These are phyloP conservation scores for Aspergillus cristatus DNA, from an alignment of 495 filamentous ascomycete species.

Conservation along the genomic window DNA sequence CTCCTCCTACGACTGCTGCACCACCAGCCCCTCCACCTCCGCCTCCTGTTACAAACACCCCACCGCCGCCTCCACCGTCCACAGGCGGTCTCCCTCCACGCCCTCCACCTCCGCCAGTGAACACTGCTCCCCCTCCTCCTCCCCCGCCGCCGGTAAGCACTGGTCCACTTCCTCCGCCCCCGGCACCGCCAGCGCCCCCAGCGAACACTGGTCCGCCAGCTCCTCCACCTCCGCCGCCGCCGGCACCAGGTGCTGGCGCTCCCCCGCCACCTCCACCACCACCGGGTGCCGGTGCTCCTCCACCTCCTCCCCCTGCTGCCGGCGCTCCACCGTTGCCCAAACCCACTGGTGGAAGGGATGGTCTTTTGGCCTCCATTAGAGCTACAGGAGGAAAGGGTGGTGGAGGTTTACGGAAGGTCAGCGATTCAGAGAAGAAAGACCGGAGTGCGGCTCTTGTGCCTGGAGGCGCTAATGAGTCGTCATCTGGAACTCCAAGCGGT, in stretches of 20 bases:
- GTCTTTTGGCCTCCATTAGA: constrained; percentile 75
- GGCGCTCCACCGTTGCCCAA: constrained; percentile 51
- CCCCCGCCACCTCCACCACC: constrained; percentile 38
- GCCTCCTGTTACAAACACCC: constrained; percentile 10
- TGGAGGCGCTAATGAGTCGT: constrained; percentile 42
- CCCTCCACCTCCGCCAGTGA: constrained; percentile 34
- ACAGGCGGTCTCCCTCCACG: constrained; percentile 6
- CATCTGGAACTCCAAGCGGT: constrained; percentile 38
- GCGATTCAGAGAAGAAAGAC: constrained; percentile 65
- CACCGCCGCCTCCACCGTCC: constrained; percentile 29
- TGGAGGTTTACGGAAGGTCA: constrained; percentile 71
- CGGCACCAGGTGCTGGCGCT: constrained; percentile 31
- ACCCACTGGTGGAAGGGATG: constrained; percentile 43
- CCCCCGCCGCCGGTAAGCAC: constrained; percentile 26
- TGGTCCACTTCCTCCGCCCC: constrained; percentile 31
- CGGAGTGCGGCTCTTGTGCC: constrained; percentile 65
- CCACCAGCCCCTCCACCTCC: constrained; percentile 18
- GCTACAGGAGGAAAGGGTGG: constrained; percentile 62
- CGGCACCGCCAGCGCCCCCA: constrained; percentile 31
- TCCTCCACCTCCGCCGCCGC: constrained; percentile 42
- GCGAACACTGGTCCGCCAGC: constrained; percentile 16
- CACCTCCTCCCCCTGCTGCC: constrained; percentile 60
- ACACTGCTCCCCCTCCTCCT: constrained; percentile 25
- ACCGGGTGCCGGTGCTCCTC: constrained; percentile 43
- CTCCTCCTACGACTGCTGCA: constrained; percentile 23